Percentiles rank a stretch among this genome's conserved stretches.
Conservation (phyloP, 2,329 filamentous ascomycete species). For the Xylaria sp. region DNA sequence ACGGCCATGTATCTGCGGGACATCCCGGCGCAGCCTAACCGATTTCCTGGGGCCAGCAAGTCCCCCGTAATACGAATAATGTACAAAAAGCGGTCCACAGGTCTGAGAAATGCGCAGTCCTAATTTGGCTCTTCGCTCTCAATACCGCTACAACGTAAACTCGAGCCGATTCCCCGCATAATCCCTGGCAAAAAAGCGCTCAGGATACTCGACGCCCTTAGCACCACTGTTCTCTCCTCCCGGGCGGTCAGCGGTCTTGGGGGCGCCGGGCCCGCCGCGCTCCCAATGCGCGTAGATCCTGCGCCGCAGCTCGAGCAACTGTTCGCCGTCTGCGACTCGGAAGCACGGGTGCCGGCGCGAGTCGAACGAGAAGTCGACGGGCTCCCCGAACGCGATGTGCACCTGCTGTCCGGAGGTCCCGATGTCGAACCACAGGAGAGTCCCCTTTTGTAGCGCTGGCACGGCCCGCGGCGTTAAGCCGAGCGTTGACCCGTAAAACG, state of each 20-base stretch:
- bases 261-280: conserved; percentile 59
- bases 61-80: conserved; percentile 39
- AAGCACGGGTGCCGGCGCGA: conserved; percentile 69
- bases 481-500: conserved; percentile 66
- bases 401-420: conserved; percentile 64
- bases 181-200: conserved; percentile 69
- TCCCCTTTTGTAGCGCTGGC: conserved; percentile 60
- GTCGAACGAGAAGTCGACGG: conserved; percentile 46
- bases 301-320: conserved; percentile 58
- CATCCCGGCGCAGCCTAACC: neutral
- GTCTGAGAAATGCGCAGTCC: neutral
- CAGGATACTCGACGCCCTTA: conserved; percentile 67
- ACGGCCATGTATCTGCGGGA: neutral
- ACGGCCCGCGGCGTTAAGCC: conserved; percentile 63
- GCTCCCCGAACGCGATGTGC: conserved; percentile 61
- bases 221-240: conserved; percentile 56
- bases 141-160: conserved; percentile 55
- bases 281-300: conserved; percentile 63
- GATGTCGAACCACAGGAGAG: conserved; percentile 70
- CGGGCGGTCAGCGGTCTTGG: conserved; percentile 64
- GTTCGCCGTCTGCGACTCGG: conserved; percentile 57
- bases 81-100: neutral
- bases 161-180: conserved; percentile 65
- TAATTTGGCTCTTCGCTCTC: neutral
- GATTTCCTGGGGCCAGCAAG: no score